Evolutionary conservation across 306 rosid genomes (phyloP), one percentile per base, ranked within the genome.

Genomic region (Lathyrus oleraceus): DNA sequence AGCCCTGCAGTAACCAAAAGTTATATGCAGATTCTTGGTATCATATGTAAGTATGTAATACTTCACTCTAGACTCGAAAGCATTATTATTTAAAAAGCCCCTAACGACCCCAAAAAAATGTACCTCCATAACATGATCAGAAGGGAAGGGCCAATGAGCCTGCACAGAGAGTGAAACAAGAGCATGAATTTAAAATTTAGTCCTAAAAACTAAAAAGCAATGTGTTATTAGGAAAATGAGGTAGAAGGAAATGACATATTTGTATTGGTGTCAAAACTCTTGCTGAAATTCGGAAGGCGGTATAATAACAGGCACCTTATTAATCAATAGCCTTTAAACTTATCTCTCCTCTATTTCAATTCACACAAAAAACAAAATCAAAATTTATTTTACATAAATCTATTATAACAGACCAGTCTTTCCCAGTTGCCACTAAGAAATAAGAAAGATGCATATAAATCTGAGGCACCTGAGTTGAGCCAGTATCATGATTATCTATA

Each of bases 131-230:
- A 90, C 48, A 82, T 90, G 90, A 73, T 85, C 82, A 62, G 86
- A 76, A 25, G 95, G 90, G 70, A 90, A 90, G 30, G 96, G 97
- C 94, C 97, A 94, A 81, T 94, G 96, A 87, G 87, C 98, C 97
- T 94, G 89, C 87, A 84, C 10, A 69, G 10, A 64, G 71, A 71
- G 47, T 40, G 72, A 70, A 74, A 70, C 38, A 71, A 57, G 35
- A 43, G 38, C 53, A 36, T 45, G 25, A 27, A 42, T 54, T 81
- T 5, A 32, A 19, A 21, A 44, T 66, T 62, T 35, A 51, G 38
- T 35, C 45, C 17, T 25, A 25, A 25, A 25, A 25, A 25, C 27
- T 45, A 6, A 12, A 77, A 71, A 15, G 30, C 23, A 68, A 69
- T 25, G 27, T 7, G 27, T 63, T 43, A 44, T 60, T 45, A 16